Base-by-base conservation (phyloP, 192 early-diverging fungal genomes). In the Spizellomyces sp. region DNA sequence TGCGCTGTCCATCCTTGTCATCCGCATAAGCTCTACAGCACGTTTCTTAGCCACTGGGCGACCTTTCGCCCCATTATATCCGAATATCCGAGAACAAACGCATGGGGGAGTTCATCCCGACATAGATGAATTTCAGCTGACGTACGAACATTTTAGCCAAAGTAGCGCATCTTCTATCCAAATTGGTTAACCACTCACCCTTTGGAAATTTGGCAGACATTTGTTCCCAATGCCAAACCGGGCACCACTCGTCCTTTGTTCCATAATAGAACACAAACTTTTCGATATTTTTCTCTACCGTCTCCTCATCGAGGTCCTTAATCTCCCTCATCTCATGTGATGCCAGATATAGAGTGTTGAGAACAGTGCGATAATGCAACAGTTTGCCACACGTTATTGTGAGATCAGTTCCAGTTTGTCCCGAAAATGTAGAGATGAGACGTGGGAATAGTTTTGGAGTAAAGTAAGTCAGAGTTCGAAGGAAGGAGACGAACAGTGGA, bases 261-360 rank as follows among this genome's bases (percentile, higher is more conserved):
- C 90, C 89, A 73, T 92, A 96, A 69, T 94, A 95, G 68, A 95
- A 84, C 27, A 92, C 82, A 46, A 91, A 86, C 68, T 90, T 91
- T 17, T 83, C 77, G 1, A 86, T 75, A 60, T 88, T 70, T 17
- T 66, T 67, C 15, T 75, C 52, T 58, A 93, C 87, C 52, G 90
- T 81, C 45, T 88, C 86, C 42, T 81, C 80, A 62, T 95, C 90
- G 58, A 95, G 77, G 22, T 77, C 81, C 21, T 65, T 75, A 17
- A 96, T 90, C 36, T 71, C 59, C 43, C 80, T 79, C 92, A 95
- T 91, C 69, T 96, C 95, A 21, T 88, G 75, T 6, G 70, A 69
- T 6, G 91, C 91, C 82, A 96, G 88, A 58, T 77, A 78, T 57
- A 95, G 70, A 47, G 91, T 75, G 58, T 90, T 90, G 69, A 77